Conservation (phyloP, 129 eudicot genomes). For the Flaveria linearis region DNA sequence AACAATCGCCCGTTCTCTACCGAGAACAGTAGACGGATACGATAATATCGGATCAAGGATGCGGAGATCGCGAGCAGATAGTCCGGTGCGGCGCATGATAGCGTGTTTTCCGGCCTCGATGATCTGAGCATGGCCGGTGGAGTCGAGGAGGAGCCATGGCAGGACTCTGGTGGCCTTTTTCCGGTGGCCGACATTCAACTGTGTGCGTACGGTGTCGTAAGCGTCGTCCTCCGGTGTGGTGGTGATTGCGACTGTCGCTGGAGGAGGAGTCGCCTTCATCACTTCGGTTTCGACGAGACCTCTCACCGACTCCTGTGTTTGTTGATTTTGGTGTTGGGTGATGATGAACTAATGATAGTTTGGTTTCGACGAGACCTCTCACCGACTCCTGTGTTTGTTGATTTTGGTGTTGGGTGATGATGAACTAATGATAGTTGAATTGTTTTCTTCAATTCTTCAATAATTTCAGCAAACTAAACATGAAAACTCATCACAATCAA, state of each 20-base stretch:
- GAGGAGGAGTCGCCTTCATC: neutral
- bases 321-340: too few species aligned
- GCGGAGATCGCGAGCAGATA: conserved; percentile 89
- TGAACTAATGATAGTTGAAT: too few species aligned
- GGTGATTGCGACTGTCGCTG: neutral
- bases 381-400: too few species aligned
- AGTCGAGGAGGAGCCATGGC: conserved; percentile 8
- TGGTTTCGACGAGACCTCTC: neutral
- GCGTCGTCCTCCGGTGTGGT: neutral
- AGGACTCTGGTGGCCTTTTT: conserved; percentile 8
- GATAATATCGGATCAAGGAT: conserved; percentile 77
- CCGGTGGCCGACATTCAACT: neutral
- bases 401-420: too few species aligned
- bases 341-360: too few species aligned
- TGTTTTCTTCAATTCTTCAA: too few species aligned
- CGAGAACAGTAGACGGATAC: conserved; percentile 40
- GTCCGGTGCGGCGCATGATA: conserved; percentile 77
- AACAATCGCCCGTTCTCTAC: neutral
- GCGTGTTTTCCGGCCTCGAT: conserved; percentile 68
- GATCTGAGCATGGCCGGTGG: conserved; percentile 26
- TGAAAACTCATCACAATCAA: too few species aligned
- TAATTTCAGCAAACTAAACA: too few species aligned
- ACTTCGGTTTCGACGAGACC: neutral
- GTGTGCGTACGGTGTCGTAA: neutral
- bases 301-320: too few species aligned